phyloP scores from a whole-genome alignment of 345 rosid genomes.

The Mangifera indica region DNA sequence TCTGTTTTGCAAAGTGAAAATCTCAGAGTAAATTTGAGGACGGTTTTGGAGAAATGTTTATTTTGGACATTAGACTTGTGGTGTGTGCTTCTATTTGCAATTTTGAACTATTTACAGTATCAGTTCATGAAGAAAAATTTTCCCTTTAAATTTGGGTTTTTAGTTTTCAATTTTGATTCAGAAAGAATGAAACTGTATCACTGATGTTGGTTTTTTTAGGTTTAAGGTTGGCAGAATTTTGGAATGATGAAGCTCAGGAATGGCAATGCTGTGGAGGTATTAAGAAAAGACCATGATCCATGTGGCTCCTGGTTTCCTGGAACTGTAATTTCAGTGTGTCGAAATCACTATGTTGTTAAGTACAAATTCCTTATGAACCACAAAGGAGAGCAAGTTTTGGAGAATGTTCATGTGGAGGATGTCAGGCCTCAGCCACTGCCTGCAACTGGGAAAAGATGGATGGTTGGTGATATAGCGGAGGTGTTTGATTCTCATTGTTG shows the following conservation, averaged over 20 bases:
- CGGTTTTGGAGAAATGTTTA: background rate
- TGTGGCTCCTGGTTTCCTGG: constrained; percentile 44
- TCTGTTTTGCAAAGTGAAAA: constrained; percentile 12
- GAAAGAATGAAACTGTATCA: background rate
- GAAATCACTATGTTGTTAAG: constrained; percentile 26
- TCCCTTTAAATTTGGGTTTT: background rate
- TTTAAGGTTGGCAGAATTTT: constrained; percentile 3
- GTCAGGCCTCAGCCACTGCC: constrained; percentile 37
- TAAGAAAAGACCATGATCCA: constrained; percentile 33
- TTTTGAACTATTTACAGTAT: background rate
- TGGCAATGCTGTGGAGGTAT: constrained; percentile 35
- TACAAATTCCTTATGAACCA: constrained; percentile 22
- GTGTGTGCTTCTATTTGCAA: background rate
- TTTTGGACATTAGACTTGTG: background rate
- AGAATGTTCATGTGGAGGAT: constrained; percentile 28
- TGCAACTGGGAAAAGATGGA: constrained; percentile 30
- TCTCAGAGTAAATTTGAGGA: background rate
- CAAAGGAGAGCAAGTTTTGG: constrained; percentile 20
- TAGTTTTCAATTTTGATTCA: too few species aligned
- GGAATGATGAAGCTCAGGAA: constrained; percentile 29
- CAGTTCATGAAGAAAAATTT: background rate
- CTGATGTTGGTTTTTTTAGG: constrained; percentile 15
- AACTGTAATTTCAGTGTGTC: constrained; percentile 26
- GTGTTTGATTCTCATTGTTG: constrained; percentile 39
- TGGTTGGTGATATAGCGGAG: constrained; percentile 38